Evolutionary conservation across 1,139 yeast genomes (phyloP).

Genomic region (Kodamaea sp.): DNA sequence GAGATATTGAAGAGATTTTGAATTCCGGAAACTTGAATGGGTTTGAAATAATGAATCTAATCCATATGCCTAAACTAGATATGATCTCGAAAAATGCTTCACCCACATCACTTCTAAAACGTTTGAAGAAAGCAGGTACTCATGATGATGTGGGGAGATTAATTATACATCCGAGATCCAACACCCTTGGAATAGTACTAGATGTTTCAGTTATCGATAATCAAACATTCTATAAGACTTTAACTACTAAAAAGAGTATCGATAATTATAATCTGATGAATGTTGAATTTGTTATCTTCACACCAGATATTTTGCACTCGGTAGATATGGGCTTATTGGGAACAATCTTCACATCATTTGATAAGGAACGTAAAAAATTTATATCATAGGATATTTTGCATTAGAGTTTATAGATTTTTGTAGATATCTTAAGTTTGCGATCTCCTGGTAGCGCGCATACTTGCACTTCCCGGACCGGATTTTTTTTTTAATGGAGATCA

Average conservation of each 20-base stretch:
- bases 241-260: slow-evolving; percentile 6
- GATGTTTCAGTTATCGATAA: slow-evolving; percentile 2
- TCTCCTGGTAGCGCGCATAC: no score
- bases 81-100: neutral
- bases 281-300: slow-evolving; percentile 2
- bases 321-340: slow-evolving; percentile 7
- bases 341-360: neutral
- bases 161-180: slow-evolving; percentile 5
- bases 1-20: slow-evolving; percentile 2
- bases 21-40: slow-evolving; percentile 10
- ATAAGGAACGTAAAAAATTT: neutral
- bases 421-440: no score
- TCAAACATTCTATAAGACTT: slow-evolving; percentile 4
- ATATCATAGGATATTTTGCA: neutral
- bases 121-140: neutral
- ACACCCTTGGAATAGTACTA: slow-evolving; percentile 5
- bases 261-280: slow-evolving; percentile 4
- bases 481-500: no score
- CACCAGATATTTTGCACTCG: slow-evolving; percentile 1
- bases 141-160: slow-evolving; percentile 3
- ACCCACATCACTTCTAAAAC: neutral
- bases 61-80: slow-evolving; percentile 7
- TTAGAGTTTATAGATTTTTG: no score
- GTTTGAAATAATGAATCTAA: slow-evolving; percentile 11
- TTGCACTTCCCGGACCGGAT: no score